These are phyloP conservation scores for Allantophomopsis cytisporea DNA, from an alignment of 2,329 filamentous ascomycete genomes.

Conservation along the genomic window DNA sequence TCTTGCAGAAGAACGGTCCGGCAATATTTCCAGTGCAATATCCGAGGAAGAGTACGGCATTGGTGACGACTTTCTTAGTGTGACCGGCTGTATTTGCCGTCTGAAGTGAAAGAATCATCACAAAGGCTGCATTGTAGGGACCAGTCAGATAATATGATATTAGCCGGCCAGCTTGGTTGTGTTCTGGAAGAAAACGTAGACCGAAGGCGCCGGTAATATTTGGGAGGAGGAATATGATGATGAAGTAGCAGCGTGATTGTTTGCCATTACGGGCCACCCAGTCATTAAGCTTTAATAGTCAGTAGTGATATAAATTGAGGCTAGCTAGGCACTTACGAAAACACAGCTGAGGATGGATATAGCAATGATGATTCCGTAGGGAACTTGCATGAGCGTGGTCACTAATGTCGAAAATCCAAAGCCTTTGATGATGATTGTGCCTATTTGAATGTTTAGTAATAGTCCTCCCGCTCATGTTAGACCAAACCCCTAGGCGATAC, in stretches of 20 bases:
- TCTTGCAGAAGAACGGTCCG: constrained; percentile 46
- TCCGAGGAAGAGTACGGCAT: constrained; percentile 22
- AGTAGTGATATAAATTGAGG: too few species aligned
- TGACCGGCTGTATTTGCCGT: constrained; percentile 29
- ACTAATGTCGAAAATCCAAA: constrained; percentile 37
- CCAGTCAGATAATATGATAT: constrained; percentile 66
- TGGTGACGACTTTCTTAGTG: constrained; percentile 29
- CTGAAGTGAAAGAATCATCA: constrained; percentile 31
- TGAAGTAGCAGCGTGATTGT: constrained; percentile 27
- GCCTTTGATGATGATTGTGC: constrained; percentile 40
- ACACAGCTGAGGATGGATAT: constrained; percentile 43
- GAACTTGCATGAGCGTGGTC: constrained; percentile 38
- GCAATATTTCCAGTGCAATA: constrained; percentile 10
- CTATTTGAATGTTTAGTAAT: constrained; percentile 5
- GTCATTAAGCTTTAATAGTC: constrained; percentile 24
- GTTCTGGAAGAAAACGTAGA: constrained; percentile 33
- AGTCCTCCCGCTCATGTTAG: too few species aligned
- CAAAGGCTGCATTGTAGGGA: constrained; percentile 61
- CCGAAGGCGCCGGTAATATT: constrained; percentile 38
- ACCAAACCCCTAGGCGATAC: too few species aligned
- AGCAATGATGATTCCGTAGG: constrained; percentile 39
- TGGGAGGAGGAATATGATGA: constrained; percentile 55
- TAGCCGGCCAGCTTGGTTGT: constrained; percentile 52
- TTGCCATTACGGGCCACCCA: constrained; percentile 23
- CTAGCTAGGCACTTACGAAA: constrained; percentile 14